phyloP scores from a whole-genome alignment of 179 eudicot species.

The Pouteria campechiana region DNA sequence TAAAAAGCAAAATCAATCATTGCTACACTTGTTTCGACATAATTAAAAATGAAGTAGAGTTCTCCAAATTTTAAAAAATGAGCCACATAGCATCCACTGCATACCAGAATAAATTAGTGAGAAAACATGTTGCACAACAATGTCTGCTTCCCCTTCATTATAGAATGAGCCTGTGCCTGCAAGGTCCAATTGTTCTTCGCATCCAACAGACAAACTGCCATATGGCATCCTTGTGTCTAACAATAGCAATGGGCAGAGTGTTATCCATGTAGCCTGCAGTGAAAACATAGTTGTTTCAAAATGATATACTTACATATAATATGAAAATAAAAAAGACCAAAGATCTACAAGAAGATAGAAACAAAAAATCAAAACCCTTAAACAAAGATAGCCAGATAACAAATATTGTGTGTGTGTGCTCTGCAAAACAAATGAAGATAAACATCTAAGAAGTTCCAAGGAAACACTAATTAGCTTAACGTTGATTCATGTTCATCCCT shows the following conservation, averaged over 20 bases:
- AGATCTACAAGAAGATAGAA: no score
- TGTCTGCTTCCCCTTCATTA: conserved; percentile 88
- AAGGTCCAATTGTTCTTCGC: conserved; percentile 84
- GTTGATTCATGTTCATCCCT: no score
- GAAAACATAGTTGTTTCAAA: conserved; percentile 6
- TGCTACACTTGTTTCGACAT: no score
- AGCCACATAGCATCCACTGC: not conserved
- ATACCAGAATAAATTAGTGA: conserved; percentile 65
- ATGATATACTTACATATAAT: not conserved
- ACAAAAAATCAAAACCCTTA: no score
- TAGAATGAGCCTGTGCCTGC: conserved; percentile 95
- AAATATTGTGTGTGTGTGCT: no score
- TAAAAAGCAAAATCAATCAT: no score
- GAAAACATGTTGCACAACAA: conserved; percentile 63
- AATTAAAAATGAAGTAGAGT: no score
- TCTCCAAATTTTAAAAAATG: no score
- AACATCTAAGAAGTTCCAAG: no score
- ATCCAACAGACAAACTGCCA: conserved; percentile 68
- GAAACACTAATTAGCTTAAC: no score
- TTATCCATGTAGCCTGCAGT: conserved; percentile 73
- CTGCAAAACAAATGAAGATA: no score
- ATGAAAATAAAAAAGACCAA: not conserved
- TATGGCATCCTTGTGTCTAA: conserved; percentile 78
- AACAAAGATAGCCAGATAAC: no score
- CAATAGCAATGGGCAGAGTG: conserved; percentile 73